phyloP scores from a whole-genome alignment of 2,329 filamentous ascomycete species.

The Phialophora verrucosa region DNA sequence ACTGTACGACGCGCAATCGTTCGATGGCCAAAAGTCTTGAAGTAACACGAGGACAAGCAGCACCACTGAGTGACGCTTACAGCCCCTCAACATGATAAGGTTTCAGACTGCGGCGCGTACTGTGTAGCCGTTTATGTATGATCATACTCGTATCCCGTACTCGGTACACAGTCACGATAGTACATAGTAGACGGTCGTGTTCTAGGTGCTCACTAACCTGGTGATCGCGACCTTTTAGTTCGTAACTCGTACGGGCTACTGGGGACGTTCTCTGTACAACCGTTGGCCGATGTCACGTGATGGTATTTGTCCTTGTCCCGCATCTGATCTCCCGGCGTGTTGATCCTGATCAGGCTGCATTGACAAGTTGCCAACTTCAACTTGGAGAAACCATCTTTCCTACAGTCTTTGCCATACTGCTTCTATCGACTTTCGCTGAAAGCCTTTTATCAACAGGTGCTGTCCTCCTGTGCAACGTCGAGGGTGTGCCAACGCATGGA shows the following conservation, averaged over 20 bases:
- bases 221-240: no score
- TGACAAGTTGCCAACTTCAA: slow-evolving; percentile 6
- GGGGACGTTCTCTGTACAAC: no score
- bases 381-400: slow-evolving; percentile 5
- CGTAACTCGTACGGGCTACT: not conserved
- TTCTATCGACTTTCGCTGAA: slow-evolving; percentile 9
- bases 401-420: not conserved
- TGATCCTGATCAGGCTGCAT: slow-evolving; percentile 13
- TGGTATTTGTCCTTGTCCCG: not conserved
- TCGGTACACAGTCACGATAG: no score
- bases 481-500: slow-evolving; percentile 22
- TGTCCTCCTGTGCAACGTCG: not conserved
- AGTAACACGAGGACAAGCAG: not conserved
- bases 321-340: slow-evolving; percentile 1
- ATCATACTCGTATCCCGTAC: not conserved
- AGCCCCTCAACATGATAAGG: not conserved
- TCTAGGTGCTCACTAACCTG: not conserved
- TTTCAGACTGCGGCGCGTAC: not conserved
- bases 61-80: not conserved
- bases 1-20: slow-evolving; percentile 5
- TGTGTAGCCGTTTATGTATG: not conserved
- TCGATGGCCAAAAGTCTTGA: not conserved
- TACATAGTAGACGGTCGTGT: not conserved
- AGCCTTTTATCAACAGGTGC: slow-evolving; percentile 11
- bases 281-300: not conserved